These are phyloP conservation scores for Nakazawaea ambrosiae DNA, from an alignment of 805 yeast genomes.

Conservation along the genomic window DNA sequence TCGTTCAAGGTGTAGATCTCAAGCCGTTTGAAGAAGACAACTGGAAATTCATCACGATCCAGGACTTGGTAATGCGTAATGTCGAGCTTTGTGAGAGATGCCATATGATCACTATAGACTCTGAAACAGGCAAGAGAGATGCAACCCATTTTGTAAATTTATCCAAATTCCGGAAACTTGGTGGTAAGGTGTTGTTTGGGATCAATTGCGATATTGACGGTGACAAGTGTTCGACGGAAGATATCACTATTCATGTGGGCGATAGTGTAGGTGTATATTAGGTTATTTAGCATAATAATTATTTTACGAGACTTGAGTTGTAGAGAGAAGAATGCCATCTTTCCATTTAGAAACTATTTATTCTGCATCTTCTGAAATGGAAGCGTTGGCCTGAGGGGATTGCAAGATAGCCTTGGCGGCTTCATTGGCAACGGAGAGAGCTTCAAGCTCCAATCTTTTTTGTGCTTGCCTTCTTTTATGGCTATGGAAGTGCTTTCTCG, in stretches of 20 bases:
- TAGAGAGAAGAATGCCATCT: too few species aligned
- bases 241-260: slow-evolving; percentile 13
- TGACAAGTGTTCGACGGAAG: too few species aligned
- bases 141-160: slow-evolving; percentile 26
- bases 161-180: slow-evolving; percentile 24
- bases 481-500: too few species aligned
- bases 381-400: too few species aligned
- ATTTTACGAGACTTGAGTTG: too few species aligned
- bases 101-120: slow-evolving; percentile 36
- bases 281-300: too few species aligned
- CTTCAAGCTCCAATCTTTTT: too few species aligned
- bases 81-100: slow-evolving; percentile 32
- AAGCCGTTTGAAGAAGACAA: slow-evolving; percentile 30
- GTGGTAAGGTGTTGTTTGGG: slow-evolving; percentile 35
- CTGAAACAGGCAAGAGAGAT: slow-evolving; percentile 26
- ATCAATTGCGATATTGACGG: slow-evolving; percentile 18
- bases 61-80: slow-evolving; percentile 13
- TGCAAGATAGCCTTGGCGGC: too few species aligned
- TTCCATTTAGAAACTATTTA: too few species aligned
- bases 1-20: slow-evolving; percentile 19
- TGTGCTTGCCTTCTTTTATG: too few species aligned
- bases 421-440: too few species aligned
- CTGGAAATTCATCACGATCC: slow-evolving; percentile 22
- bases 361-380: too few species aligned
- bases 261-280: slow-evolving; percentile 7